These are phyloP conservation scores for Circinella minor DNA, from an alignment of 371 early-diverging fungal species.

Conservation along the genomic window DNA sequence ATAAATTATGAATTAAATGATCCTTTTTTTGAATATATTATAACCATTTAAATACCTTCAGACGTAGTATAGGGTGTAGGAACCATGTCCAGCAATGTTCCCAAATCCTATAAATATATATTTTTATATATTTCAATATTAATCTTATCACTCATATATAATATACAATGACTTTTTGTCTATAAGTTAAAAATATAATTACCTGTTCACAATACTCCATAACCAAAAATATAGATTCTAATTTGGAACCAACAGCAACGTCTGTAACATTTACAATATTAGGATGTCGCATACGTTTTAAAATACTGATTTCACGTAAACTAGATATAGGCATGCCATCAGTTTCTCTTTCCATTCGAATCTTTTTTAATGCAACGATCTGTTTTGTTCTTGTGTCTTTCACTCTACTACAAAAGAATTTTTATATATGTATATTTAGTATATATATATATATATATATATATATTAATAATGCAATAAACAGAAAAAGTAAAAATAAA, in stretches of 20 bases:
- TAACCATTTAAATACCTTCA: conserved; percentile 48
- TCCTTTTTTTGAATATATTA: too few relatives aligned
- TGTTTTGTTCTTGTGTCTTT: conserved; percentile 54
- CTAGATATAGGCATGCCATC: conserved; percentile 85
- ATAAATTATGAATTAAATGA: background rate
- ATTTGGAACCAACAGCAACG: conserved; percentile 70
- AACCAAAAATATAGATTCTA: conserved; percentile 75
- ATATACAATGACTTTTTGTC: too few relatives aligned
- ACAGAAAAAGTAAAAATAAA: conserved; percentile 2
- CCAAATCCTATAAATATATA: conserved; percentile 59
- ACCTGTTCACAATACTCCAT: conserved; percentile 84
- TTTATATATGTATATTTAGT: background rate
- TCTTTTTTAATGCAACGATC: conserved; percentile 90
- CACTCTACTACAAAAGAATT: conserved; percentile 16
- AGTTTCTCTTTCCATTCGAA: conserved; percentile 84
- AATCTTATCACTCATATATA: too few relatives aligned
- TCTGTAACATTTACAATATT: conserved; percentile 89
- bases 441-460: too few relatives aligned
- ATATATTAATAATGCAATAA: background rate
- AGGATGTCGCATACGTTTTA: conserved; percentile 80
- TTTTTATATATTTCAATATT: background rate
- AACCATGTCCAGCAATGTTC: conserved; percentile 67
- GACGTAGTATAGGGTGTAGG: conserved; percentile 62
- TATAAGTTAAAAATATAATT: background rate
- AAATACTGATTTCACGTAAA: conserved; percentile 90